Conservation (phyloP, 1,284 basidiomycete genomes). For the Puccinia horiana region DNA sequence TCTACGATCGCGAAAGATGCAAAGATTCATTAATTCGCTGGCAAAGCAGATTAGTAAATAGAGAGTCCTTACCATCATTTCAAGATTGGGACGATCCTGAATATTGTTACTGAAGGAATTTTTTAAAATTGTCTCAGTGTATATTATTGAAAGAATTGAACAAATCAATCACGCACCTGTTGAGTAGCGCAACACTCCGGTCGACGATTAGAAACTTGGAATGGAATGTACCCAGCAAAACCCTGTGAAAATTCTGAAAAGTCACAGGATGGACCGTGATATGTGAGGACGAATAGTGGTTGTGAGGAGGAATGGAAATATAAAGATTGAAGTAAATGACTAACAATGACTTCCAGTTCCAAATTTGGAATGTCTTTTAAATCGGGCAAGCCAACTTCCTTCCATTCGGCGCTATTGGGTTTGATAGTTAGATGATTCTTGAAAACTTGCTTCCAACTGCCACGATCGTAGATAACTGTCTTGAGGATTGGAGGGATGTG, state of each 20-base stretch:
- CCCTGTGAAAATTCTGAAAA: constrained; percentile 56
- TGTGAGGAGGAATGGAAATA: background rate
- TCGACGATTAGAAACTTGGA: constrained; percentile 76
- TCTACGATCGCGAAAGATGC: constrained; percentile 40
- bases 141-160: background rate
- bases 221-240: constrained; percentile 69
- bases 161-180: constrained; percentile 63
- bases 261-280: background rate
- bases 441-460: constrained; percentile 64
- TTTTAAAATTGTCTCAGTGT: no score
- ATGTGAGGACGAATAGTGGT: background rate
- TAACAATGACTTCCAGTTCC: constrained; percentile 66
- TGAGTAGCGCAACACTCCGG: constrained; percentile 70
- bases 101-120: constrained; percentile 51
- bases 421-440: constrained; percentile 44
- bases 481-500: background rate
- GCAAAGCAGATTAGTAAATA: background rate
- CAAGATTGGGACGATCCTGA: constrained; percentile 67
- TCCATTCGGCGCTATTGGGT: constrained; percentile 62
- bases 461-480: constrained; percentile 69
- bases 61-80: constrained; percentile 64
- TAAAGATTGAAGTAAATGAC: constrained; percentile 48
- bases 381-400: constrained; percentile 65
- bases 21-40: background rate
- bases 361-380: constrained; percentile 67